Conservation (phyloP, 75 land plant species). For the Cupressus sempervirens region DNA sequence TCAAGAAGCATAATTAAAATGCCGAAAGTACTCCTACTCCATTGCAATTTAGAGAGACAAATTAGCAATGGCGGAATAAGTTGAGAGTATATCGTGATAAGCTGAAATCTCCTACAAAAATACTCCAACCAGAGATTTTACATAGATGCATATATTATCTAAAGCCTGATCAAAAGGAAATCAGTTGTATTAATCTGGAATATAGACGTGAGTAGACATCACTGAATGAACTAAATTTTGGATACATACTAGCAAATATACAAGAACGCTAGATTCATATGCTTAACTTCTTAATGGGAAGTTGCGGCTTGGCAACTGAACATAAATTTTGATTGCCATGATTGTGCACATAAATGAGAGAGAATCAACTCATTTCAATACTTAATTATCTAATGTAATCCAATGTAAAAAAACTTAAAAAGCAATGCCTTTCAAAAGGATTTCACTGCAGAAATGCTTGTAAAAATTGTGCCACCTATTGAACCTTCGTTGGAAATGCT, state of each 20-base stretch:
- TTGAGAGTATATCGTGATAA: not conserved
- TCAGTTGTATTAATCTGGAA: not conserved
- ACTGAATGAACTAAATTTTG: not conserved
- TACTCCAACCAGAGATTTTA: not conserved
- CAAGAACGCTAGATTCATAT: not conserved
- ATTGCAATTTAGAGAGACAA: not conserved
- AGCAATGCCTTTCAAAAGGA: not conserved
- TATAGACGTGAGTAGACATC: not conserved
- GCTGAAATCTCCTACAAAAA: not conserved
- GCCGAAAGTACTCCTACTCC: not conserved
- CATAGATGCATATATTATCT: not conserved
- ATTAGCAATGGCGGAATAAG: not conserved
- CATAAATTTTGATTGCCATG: not conserved
- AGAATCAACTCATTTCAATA: not conserved
- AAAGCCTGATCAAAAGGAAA: not conserved
- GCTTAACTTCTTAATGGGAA: not conserved
- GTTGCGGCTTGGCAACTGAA: not conserved
- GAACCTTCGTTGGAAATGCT: slow-evolving; percentile 66
- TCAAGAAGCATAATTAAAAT: not conserved
- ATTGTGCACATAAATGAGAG: not conserved
- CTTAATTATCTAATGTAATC: not conserved
- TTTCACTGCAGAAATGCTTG: not conserved
- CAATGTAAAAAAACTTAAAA: not conserved
- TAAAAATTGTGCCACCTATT: not conserved
- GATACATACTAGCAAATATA: not conserved